Evolutionary conservation across 192 early-diverging fungal species (phyloP).

Genomic region (Geranomyces michiganensis): DNA sequence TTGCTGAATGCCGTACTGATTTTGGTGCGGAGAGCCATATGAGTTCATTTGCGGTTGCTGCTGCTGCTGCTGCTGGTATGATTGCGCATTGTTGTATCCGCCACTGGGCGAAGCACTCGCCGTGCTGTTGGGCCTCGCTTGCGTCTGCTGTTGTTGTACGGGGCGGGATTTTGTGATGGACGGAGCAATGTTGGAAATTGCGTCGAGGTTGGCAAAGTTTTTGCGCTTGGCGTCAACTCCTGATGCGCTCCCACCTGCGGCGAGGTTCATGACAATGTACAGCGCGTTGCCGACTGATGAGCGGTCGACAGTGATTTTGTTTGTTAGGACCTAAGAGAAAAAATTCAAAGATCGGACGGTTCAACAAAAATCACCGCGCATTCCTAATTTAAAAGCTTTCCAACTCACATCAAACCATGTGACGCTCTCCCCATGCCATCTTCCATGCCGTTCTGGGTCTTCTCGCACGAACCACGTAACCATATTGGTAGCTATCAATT

Average conservation of each 20-base stretch:
- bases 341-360: neutral
- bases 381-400: neutral
- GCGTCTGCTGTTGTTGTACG: constrained; percentile 22
- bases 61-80: constrained; percentile 39
- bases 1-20: constrained; percentile 26
- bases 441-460: constrained; percentile 47
- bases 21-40: constrained; percentile 7
- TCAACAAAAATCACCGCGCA: constrained; percentile 5
- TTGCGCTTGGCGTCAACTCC: constrained; percentile 46
- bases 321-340: constrained; percentile 39
- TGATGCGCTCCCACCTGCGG: constrained; percentile 38
- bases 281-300: constrained; percentile 57
- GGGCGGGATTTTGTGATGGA: constrained; percentile 27
- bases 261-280: constrained; percentile 55
- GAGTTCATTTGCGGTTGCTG: constrained; percentile 40
- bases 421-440: constrained; percentile 58
- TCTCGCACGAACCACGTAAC: constrained; percentile 54
- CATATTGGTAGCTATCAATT: constrained; percentile 48
- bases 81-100: neutral
- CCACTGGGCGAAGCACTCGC: neutral
- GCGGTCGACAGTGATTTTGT: constrained; percentile 61
- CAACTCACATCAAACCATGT: constrained; percentile 57
- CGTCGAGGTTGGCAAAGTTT: constrained; percentile 51
- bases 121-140: constrained; percentile 1
- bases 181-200: constrained; percentile 22